Evolutionary conservation across 176 grass and related monocot species (phyloP).

Genomic region (Dendrocalamus sinicus): DNA sequence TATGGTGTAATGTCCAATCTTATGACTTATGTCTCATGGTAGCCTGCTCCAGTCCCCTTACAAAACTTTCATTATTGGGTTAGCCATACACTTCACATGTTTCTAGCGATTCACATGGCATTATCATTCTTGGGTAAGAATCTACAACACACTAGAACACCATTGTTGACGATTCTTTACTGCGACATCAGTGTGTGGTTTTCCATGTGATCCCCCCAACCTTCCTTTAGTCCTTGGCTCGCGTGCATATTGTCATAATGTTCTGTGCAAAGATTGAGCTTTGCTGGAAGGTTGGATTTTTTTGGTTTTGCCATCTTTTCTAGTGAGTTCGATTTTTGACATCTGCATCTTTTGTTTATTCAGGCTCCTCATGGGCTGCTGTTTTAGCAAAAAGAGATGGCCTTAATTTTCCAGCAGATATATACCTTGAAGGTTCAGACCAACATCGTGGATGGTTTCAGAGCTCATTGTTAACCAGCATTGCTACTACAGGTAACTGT

Average conservation of each 20-base stretch:
- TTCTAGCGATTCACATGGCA: too few relatives aligned
- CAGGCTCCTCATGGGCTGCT: constrained; percentile 96
- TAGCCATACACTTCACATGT: too few relatives aligned
- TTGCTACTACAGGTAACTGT: constrained; percentile 89
- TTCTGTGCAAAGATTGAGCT: background rate
- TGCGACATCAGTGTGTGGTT: background rate
- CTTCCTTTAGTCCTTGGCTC: background rate
- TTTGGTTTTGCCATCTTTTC: constrained; percentile 1
- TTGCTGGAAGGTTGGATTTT: background rate
- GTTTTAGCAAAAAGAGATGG: constrained; percentile 80
- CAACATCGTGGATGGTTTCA: constrained; percentile 99
- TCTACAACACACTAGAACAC: too few relatives aligned
- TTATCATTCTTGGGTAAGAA: too few relatives aligned
- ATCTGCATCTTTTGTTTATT: constrained; percentile 42
- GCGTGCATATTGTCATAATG: background rate
- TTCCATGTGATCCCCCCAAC: background rate
- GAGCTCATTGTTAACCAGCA: constrained; percentile 91
- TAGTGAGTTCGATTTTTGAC: constrained; percentile 13
- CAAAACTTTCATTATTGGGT: too few relatives aligned
- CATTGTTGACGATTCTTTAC: too few relatives aligned
- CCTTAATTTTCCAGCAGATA: constrained; percentile 79
- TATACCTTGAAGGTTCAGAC: constrained; percentile 98
- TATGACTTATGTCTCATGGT: background rate
- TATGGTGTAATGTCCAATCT: constrained; percentile 2
- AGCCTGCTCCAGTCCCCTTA: too few relatives aligned